phyloP scores from a whole-genome alignment of 2,329 filamentous ascomycete species.

The Colletotrichum sp. region DNA sequence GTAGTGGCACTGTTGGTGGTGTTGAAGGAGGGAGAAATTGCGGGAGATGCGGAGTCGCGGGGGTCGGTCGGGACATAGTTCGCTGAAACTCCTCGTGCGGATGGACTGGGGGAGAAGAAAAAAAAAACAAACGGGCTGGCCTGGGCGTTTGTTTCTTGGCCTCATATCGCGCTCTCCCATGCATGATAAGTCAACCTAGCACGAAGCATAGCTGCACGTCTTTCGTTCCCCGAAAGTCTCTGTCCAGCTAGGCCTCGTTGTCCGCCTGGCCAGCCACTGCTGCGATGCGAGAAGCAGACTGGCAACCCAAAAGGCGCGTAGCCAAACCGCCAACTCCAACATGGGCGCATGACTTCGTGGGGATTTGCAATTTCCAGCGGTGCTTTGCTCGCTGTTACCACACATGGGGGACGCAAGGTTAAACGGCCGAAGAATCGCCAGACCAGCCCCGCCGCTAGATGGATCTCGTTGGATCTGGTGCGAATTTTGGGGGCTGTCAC shows the following conservation, averaged over 20 bases:
- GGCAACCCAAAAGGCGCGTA: not conserved
- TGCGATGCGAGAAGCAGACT: not conserved
- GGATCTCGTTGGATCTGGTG: not conserved
- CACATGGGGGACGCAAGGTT: conserved; percentile 1
- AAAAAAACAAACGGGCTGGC: not conserved
- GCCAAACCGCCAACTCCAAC: not conserved
- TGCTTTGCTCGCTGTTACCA: conserved; percentile 19
- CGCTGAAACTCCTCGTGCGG: conserved; percentile 4
- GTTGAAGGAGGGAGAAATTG: not conserved
- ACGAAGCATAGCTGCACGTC: not conserved
- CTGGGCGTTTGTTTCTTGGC: not conserved
- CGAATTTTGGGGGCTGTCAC: not conserved
- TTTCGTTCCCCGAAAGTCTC: not conserved
- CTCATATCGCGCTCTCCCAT: not conserved
- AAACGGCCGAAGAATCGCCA: conserved; percentile 15
- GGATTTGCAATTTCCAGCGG: conserved; percentile 12
- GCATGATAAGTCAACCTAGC: not conserved
- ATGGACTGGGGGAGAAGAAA: not conserved
- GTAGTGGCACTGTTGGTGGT: not conserved
- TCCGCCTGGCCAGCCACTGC: not conserved
- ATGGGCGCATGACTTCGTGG: conserved; percentile 10
- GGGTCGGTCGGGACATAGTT: conserved; percentile 9
- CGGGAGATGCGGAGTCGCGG: conserved; percentile 17
- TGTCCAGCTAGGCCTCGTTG: not conserved
- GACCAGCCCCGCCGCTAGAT: not conserved